A percentile compares a stretch with the other conserved stretches of the same genome.
Conservation (phyloP, 306 rosid genomes). For the Macrotyloma uniflorum region DNA sequence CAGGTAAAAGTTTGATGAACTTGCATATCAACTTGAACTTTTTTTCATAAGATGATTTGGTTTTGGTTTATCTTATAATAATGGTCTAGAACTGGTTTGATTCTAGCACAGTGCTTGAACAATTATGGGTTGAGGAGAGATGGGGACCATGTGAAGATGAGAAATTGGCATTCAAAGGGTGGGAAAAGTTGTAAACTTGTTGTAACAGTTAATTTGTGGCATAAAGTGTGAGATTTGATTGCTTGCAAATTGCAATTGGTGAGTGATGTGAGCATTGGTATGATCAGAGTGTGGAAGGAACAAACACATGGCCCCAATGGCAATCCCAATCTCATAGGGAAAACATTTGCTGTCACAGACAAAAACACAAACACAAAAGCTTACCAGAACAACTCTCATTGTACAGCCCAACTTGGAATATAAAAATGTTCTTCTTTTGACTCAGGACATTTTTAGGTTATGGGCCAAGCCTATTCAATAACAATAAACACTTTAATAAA, state of each 20-base stretch:
- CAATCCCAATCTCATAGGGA: conserved; percentile 3
- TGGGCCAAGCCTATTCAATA: background rate
- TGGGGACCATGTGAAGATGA: conserved; percentile 17
- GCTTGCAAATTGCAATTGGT: background rate
- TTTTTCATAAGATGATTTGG: background rate
- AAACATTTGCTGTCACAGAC: conserved; percentile 9
- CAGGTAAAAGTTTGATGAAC: conserved; percentile 4
- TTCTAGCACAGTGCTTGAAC: background rate
- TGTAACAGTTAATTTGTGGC: conserved; percentile 13
- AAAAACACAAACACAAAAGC: background rate
- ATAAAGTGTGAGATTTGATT: conserved; percentile 11
- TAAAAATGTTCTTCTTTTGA: background rate
- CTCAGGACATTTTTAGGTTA: background rate
- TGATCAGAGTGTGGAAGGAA: background rate
- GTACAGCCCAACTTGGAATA: background rate
- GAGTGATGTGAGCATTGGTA: conserved; percentile 13
- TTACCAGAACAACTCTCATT: background rate
- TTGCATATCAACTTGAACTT: background rate
- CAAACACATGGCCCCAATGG: too few species aligned
- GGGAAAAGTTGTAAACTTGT: background rate
- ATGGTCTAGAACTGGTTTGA: background rate
- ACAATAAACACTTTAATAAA: background rate
- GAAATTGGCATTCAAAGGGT: background rate
- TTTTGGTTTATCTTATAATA: background rate
- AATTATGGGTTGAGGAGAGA: background rate